Conservation (phyloP, 768 basidiomycete genomes). For the Termitomyces sp. region DNA sequence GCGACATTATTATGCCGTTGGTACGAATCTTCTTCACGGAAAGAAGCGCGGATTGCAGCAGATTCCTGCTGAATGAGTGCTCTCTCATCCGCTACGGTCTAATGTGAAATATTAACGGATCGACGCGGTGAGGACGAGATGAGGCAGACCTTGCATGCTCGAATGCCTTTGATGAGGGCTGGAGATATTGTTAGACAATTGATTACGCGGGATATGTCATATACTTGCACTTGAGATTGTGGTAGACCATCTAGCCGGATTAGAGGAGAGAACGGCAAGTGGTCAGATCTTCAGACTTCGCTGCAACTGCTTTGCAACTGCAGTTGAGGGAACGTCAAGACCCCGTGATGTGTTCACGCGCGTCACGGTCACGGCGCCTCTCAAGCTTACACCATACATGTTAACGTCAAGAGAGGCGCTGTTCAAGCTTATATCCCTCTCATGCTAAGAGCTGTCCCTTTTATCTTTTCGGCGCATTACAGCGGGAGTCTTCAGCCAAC, state of each 20-base stretch:
- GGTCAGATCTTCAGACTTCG: not conserved
- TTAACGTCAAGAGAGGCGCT: too few relatives aligned
- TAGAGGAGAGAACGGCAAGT: not conserved
- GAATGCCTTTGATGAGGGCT: conserved; percentile 98
- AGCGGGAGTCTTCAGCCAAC: too few relatives aligned
- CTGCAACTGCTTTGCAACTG: not conserved
- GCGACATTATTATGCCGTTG: conserved; percentile 96
- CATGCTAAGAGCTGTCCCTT: too few relatives aligned
- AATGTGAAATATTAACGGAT: conserved; percentile 18
- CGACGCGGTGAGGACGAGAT: conserved; percentile 8
- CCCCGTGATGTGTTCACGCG: conserved; percentile 5
- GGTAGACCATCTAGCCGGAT: conserved; percentile 59
- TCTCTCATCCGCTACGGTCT: conserved; percentile 97
- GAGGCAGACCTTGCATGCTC: conserved; percentile 83
- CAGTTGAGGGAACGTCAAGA: conserved; percentile 1
- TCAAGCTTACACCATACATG: too few relatives aligned
- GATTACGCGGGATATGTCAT: not conserved
- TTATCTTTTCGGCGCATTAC: too few relatives aligned
- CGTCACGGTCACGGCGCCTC: conserved; percentile 12
- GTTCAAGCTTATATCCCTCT: too few relatives aligned
- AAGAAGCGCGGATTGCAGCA: conserved; percentile 93
- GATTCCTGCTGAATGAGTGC: conserved; percentile 96
- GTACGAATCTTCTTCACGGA: conserved; percentile 95
- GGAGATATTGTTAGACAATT: conserved; percentile 23
- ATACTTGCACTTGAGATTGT: conserved; percentile 78